Base-by-base conservation (phyloP, 148 eudicot species). In the Nepenthes mirabilis region DNA sequence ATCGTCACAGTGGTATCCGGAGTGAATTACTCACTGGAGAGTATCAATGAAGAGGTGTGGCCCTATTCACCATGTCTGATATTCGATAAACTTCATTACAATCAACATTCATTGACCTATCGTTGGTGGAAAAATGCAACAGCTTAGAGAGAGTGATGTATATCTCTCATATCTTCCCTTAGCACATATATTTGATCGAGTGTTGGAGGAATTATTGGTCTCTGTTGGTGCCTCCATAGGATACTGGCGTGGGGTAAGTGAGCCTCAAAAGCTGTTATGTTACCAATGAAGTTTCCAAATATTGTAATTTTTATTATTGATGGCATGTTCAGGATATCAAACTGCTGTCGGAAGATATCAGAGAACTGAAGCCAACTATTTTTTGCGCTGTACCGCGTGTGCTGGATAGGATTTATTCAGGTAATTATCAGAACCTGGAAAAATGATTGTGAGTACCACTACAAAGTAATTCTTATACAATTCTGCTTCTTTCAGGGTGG, bases 371-470 rank as follows among this genome's bases (percentile, higher is more conserved):
- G 60, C 99, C 99, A 52, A 86, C 95, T 57, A 57, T 81, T 14
- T 67, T 94, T 33, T 94, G 99, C 67, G 81, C 97, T 56, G 99
- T 94, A 73, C 99, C 99, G 0, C 91, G 99, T 14, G 97, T 94
- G 9, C 61, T 94, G 59, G 99, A 94, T 48, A 74, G 93, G 55
- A 87, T 94, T 14, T 94, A 89, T 73, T 69, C 97, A 77, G 98
- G 98, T 84, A 69, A 56, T 43, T 9, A 34, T 33, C 37, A 37
- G n/a, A 37, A 34, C 11, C 8, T 3, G 45, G 45, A 40, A 40
- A 4, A 40, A 8, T 40, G 1, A 8, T 23, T 23, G 23, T 23
- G 23, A 23, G 23, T 23, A 23, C 23, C 23, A 0, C 23, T 8
- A 40, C 4, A 40, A 40, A 40, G 45, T 8, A 1, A 40, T 40